A percentile compares a stretch with the other conserved stretches of the same genome.
These are phyloP conservation scores for Ceratocystis cacaofunesta DNA, from an alignment of 2,329 filamentous ascomycete species.

Conservation along the genomic window DNA sequence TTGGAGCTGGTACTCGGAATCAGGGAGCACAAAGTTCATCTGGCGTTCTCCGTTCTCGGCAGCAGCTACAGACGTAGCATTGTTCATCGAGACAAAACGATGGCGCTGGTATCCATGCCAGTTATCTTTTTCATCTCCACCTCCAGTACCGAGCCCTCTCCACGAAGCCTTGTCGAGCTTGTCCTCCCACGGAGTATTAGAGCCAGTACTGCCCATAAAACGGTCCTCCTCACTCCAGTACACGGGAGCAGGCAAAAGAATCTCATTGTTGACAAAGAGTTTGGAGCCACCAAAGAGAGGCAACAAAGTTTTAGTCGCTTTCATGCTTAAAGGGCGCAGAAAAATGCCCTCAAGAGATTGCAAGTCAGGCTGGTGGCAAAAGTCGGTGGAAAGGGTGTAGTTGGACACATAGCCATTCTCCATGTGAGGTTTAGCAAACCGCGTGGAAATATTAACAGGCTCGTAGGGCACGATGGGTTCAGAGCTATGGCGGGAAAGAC, in stretches of 20 bases:
- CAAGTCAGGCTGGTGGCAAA: constrained; percentile 52
- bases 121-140: constrained; percentile 41
- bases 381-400: constrained; percentile 43
- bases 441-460: constrained; percentile 31
- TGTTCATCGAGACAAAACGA: constrained; percentile 59
- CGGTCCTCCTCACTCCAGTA: constrained; percentile 50
- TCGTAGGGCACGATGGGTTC: constrained; percentile 31
- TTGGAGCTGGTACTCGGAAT: constrained; percentile 30
- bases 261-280: constrained; percentile 53
- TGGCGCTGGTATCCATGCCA: constrained; percentile 64
- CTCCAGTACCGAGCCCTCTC: constrained; percentile 54
- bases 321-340: constrained; percentile 42
- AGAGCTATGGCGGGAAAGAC: constrained; percentile 38
- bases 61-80: constrained; percentile 41
- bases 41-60: constrained; percentile 34
- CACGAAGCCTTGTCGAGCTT: constrained; percentile 43
- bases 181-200: constrained; percentile 40
- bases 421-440: constrained; percentile 34
- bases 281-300: constrained; percentile 58
- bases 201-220: constrained; percentile 42
- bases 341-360: constrained; percentile 50
- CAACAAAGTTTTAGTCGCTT: constrained; percentile 42
- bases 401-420: constrained; percentile 46
- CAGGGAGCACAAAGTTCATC: constrained; percentile 40
- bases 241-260: constrained; percentile 53